Conservation (phyloP, 805 yeast species). For the Pichia cabralensis region DNA sequence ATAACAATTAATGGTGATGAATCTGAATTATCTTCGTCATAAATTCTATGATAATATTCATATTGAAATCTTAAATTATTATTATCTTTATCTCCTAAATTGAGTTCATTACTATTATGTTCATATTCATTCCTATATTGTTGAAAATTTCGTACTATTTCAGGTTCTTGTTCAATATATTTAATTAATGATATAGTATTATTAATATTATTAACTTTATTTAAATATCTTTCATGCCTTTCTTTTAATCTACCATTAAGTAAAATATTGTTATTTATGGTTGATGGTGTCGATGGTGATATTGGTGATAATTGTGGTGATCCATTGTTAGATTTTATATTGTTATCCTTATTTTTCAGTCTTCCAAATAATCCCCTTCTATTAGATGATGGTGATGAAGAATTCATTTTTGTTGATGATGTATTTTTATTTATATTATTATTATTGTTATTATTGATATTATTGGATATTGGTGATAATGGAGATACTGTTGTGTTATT, state of each 20-base stretch:
- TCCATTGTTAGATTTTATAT: too few species aligned
- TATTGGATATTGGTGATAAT: too few species aligned
- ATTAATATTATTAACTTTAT: conserved; percentile 2
- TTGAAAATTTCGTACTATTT: too few species aligned
- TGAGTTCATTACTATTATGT: too few species aligned
- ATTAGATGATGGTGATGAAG: neutral
- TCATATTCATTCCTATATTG: conserved; percentile 2
- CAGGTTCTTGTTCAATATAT: too few species aligned
- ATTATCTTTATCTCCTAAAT: too few species aligned
- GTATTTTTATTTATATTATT: too few species aligned
- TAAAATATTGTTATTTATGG: neutral
- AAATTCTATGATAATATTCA: neutral
- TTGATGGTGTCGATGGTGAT: neutral
- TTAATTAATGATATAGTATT: conserved; percentile 5
- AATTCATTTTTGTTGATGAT: neutral
- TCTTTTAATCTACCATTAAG: conserved; percentile 12
- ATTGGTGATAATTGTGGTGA: conserved; percentile 1
- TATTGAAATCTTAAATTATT: conserved; percentile 1
- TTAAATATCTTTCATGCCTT: conserved; percentile 1
- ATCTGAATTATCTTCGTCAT: too few species aligned
- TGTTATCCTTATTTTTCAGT: neutral
- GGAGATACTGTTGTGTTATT: too few species aligned
- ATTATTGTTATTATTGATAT: too few species aligned
- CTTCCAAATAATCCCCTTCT: conserved; percentile 7
- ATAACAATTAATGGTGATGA: conserved; percentile 6